Evolutionary conservation across 1,284 basidiomycete genomes (phyloP).

Genomic region (Boletus coffeatus): DNA sequence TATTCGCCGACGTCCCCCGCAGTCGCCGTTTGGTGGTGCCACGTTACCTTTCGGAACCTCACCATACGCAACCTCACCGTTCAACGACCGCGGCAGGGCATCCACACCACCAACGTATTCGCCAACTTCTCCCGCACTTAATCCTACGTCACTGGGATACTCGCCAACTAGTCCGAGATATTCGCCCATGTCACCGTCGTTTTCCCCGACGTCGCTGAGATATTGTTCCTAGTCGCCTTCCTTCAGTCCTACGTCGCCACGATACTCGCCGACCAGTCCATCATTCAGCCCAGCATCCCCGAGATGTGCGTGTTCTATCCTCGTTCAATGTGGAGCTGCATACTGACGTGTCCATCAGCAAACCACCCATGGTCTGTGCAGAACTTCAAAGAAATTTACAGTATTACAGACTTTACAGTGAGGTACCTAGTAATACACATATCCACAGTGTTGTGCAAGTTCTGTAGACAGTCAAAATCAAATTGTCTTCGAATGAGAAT

Average conservation of each 20-base stretch:
- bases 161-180: constrained; percentile 87
- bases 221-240: constrained; percentile 81
- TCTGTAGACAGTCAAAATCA: not conserved
- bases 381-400: not conserved
- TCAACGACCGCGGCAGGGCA: constrained; percentile 61
- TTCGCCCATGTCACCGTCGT: constrained; percentile 81
- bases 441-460: not conserved
- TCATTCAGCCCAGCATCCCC: constrained; percentile 86
- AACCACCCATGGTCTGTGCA: not conserved
- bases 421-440: not conserved
- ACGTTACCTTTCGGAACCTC: too few relatives aligned
- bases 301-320: constrained; percentile 52
- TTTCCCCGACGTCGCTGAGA: constrained; percentile 80
- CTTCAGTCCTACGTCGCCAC: constrained; percentile 81
- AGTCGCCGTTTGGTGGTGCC: too few relatives aligned
- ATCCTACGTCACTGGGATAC: constrained; percentile 77
- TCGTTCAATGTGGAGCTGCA: constrained; percentile 3
- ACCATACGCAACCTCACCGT: constrained; percentile 54
- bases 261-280: constrained; percentile 81
- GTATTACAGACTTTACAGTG: not conserved
- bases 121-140: constrained; percentile 77
- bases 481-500: too few relatives aligned
- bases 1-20: too few relatives aligned
- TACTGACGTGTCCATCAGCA: constrained; percentile 10
- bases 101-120: constrained; percentile 84